Conservation (phyloP, 2,329 filamentous ascomycete species). For the Cryphonectria radicalis region DNA sequence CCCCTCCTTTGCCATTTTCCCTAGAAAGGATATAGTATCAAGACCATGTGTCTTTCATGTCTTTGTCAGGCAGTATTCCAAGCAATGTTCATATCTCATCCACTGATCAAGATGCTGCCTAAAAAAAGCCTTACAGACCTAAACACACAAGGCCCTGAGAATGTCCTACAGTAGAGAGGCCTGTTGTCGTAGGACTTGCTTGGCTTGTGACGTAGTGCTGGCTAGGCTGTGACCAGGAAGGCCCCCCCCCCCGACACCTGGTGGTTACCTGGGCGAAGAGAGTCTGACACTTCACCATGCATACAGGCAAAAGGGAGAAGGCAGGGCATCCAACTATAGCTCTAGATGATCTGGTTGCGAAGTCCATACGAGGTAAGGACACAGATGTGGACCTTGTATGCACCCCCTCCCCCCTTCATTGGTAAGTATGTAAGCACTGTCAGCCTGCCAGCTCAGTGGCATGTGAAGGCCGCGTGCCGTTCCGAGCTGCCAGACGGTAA, state of each 20-base stretch:
- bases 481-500: conserved; percentile 9
- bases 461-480: conserved; percentile 10
- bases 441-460: conserved; percentile 5
- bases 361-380: background rate
- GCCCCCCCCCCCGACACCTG: background rate
- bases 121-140: background rate
- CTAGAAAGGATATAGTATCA: background rate
- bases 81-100: background rate
- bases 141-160: background rate
- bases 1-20: background rate
- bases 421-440: background rate
- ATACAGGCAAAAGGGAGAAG: background rate
- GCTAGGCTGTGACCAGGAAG: background rate
- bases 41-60: background rate
- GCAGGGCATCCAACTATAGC: background rate
- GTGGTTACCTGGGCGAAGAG: background rate
- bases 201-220: background rate
- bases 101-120: background rate
- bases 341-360: background rate
- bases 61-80: background rate
- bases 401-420: background rate
- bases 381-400: background rate
- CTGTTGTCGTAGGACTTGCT: conserved; percentile 1
- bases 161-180: background rate
- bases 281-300: conserved; percentile 6